These are phyloP conservation scores for Ramaria sp. DNA, from an alignment of 768 basidiomycete genomes.

Conservation along the genomic window DNA sequence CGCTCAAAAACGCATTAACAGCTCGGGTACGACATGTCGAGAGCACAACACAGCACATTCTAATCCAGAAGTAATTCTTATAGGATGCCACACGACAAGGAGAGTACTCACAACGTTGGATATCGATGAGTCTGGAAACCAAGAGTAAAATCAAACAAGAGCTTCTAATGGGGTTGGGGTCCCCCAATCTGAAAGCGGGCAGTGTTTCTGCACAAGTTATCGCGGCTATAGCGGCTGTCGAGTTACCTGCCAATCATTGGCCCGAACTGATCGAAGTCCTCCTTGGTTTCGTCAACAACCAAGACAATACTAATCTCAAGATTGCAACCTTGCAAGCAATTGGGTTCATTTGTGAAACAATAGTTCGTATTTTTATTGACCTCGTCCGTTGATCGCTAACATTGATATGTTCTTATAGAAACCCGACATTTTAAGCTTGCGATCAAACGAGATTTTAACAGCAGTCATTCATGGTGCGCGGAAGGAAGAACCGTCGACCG, in stretches of 20 bases:
- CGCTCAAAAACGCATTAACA: constrained; percentile 89
- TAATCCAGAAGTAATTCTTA: background rate
- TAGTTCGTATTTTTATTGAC: constrained; percentile 50
- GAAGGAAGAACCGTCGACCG: constrained; percentile 83
- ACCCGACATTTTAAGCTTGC: constrained; percentile 79
- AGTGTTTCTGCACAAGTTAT: constrained; percentile 89
- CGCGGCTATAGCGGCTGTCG: constrained; percentile 87
- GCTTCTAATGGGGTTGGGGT: constrained; percentile 72
- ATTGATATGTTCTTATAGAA: constrained; percentile 38
- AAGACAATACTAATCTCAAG: constrained; percentile 57
- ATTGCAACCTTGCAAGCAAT: constrained; percentile 90
- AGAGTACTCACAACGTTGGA: constrained; percentile 74
- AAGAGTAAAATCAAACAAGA: constrained; percentile 82
- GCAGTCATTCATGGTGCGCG: constrained; percentile 97
- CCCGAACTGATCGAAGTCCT: constrained; percentile 80
- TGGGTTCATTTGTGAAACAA: constrained; percentile 94
- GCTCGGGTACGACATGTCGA: constrained; percentile 55
- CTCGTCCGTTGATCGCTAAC: background rate
- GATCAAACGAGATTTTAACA: constrained; percentile 95
- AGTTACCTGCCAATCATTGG: constrained; percentile 85
- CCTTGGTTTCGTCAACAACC: constrained; percentile 76
- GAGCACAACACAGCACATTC: too few species aligned
- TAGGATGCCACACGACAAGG: constrained; percentile 69
- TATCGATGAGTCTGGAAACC: constrained; percentile 53
- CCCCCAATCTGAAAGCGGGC: constrained; percentile 60